These are phyloP conservation scores for Starmerella vaccinii DNA, from an alignment of 805 yeast species.

Conservation along the genomic window DNA sequence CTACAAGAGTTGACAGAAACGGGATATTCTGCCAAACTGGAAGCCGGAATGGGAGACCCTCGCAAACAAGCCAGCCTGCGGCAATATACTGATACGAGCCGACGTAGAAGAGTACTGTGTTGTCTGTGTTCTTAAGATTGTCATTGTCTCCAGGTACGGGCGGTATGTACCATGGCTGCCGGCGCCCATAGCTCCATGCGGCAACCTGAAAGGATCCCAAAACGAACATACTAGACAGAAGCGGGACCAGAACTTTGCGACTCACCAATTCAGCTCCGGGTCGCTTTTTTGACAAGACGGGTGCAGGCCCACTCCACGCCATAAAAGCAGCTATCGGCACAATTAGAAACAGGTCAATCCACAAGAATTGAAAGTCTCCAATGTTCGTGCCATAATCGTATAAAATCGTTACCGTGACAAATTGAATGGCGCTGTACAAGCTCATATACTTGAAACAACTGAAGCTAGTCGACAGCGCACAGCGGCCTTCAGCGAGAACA, in stretches of 20 bases:
- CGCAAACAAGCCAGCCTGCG: conserved; percentile 71
- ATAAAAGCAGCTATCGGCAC: conserved; percentile 88
- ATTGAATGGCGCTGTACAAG: conserved; percentile 91
- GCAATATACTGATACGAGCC: conserved; percentile 84
- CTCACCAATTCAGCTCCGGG: conserved; percentile 93
- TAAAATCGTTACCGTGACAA: conserved; percentile 71
- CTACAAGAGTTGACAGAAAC: conserved; percentile 51
- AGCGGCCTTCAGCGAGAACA: conserved; percentile 88
- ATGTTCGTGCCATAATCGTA: conserved; percentile 83
- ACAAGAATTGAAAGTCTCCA: conserved; percentile 93
- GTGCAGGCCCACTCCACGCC: conserved; percentile 91
- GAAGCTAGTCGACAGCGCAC: conserved; percentile 87
- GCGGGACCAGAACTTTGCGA: conserved; percentile 72
- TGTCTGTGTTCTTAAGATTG: conserved; percentile 77
- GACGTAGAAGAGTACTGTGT: conserved; percentile 70
- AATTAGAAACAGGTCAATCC: conserved; percentile 83
- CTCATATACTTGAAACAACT: conserved; percentile 98
- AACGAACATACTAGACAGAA: conserved; percentile 65
- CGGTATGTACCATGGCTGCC: conserved; percentile 57
- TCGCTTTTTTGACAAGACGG: conserved; percentile 50
- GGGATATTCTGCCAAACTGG: conserved; percentile 56
- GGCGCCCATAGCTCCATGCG: conserved; percentile 52
- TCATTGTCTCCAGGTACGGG: conserved; percentile 77
- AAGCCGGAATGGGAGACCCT: conserved; percentile 88
- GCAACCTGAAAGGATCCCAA: conserved; percentile 54